Evolutionary conservation across 1,284 basidiomycete genomes (phyloP).

Genomic region (Ceratobasidium sp.): DNA sequence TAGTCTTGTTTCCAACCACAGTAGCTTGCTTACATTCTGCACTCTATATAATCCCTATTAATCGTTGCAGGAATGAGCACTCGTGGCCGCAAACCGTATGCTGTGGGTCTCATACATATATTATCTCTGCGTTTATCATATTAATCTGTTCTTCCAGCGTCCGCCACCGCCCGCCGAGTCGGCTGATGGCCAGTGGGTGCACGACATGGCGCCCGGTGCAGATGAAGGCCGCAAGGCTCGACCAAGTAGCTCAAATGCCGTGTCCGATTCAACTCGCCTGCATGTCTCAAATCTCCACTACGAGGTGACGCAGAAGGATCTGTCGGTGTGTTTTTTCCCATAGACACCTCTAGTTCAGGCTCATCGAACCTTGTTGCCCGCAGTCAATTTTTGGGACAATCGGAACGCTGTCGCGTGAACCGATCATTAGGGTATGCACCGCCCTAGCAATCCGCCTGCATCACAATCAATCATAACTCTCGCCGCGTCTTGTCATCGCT

Average conservation of each 20-base stretch:
- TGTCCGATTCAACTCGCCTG: conserved; percentile 65
- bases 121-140: neutral
- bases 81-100: conserved; percentile 41
- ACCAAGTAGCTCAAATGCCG: conserved; percentile 49
- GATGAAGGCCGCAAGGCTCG: conserved; percentile 47
- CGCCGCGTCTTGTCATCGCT: conserved; percentile 29
- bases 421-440: conserved; percentile 89
- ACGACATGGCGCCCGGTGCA: conserved; percentile 71
- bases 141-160: conserved; percentile 27
- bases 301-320: conserved; percentile 88
- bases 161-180: conserved; percentile 16
- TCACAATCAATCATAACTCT: conserved; percentile 41
- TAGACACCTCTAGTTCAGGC: neutral
- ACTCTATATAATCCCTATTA: neutral
- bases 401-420: conserved; percentile 91
- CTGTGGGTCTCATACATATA: conserved; percentile 13
- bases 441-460: conserved; percentile 46
- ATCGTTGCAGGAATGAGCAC: conserved; percentile 22
- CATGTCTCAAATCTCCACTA: conserved; percentile 92
- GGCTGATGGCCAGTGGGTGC: conserved; percentile 71
- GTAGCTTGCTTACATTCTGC: neutral
- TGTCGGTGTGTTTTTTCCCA: conserved; percentile 71
- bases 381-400: conserved; percentile 92
- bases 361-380: neutral
- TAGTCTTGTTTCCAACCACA: conserved; percentile 1